Base-by-base conservation (phyloP, 169 alveolate species). In the Plasmodium knowlesi region DNA sequence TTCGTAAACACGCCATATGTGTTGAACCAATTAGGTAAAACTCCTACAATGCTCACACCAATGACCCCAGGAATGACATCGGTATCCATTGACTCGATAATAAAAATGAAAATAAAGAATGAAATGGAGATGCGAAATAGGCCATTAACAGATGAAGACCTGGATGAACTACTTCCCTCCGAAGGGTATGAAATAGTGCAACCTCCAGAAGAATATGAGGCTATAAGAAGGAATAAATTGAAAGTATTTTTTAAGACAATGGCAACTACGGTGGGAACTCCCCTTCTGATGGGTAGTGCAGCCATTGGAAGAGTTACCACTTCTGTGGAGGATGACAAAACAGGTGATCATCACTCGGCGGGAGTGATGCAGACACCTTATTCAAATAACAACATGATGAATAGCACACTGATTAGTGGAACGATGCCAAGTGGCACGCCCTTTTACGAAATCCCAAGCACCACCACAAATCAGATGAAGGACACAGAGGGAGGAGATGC, bases 131-230 rank as follows among this genome's bases (percentile, higher is more conserved):
- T 93, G 37, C 84, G 97, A 83, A 96, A 96, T 71, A 80, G 97
- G n/a, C 95, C 95, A 22, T 43, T 96, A 92, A 98, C 99, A 0
- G 99, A 99, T 95, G 99, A 98, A 92, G 99, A 99, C 92, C 95
- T 98, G 43, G 99, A 98, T 80, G 97, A 97, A 50, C 94, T 99
- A 32, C 95, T 99, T 22, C 99, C 99, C 16, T 67, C 80, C 32
- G 99, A 96, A 78, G 99, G 99, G 5, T 98, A 97, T 89, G 99
- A 97, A 84, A 96, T 98, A 22, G 98, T 98, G 32, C 88, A 95
- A 71, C 98, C 99, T 2, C 99, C 99, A 0, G 98, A 97, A 34
- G 98, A 97, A 86, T 98, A 97, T 76, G 95, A 96, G 71, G 96
- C 97, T 16, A 84, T 96, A 43, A 78, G 97, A 3, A 83, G 95